A percentile compares a stretch with the other conserved stretches of the same genome.
Evolutionary conservation across 1,284 basidiomycete species (phyloP).

Genomic region (Marasmius tenuissimus): DNA sequence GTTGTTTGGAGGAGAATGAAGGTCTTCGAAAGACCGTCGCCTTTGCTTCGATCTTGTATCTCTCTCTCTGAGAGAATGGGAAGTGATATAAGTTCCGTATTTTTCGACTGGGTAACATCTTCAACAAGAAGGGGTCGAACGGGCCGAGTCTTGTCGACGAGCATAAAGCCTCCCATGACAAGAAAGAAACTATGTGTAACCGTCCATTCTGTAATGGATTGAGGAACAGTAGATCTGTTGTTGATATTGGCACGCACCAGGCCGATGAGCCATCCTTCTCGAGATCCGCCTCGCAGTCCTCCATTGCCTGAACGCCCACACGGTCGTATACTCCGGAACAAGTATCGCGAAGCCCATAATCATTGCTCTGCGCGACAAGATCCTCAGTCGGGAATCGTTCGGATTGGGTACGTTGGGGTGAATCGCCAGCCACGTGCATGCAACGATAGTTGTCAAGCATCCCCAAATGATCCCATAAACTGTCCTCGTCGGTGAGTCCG

Average conservation of each 20-base stretch:
- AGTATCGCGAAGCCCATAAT: background rate
- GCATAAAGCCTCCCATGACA: conserved; percentile 4
- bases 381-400: background rate
- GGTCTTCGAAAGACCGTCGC: conserved; percentile 3
- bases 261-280: background rate
- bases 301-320: background rate
- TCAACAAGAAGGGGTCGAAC: background rate
- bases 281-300: background rate
- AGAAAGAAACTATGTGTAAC: conserved; percentile 1
- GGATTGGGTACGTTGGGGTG: conserved; percentile 4
- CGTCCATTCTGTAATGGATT: background rate
- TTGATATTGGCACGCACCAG: background rate
- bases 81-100: no score
- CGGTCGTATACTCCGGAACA: background rate
- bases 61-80: background rate
- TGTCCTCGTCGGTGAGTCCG: background rate
- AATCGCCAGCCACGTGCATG: conserved; percentile 9
- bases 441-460: conserved; percentile 5
- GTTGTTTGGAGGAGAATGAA: conserved; percentile 4
- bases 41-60: conserved; percentile 6
- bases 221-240: background rate
- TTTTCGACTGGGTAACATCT: background rate
- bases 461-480: conserved; percentile 5
- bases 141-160: background rate
- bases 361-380: background rate